A percentile compares a stretch with the other conserved stretches of the same genome.
These are phyloP conservation scores for Penicillium verrucosum DNA, from an alignment of 2,329 filamentous ascomycete genomes.

Conservation along the genomic window DNA sequence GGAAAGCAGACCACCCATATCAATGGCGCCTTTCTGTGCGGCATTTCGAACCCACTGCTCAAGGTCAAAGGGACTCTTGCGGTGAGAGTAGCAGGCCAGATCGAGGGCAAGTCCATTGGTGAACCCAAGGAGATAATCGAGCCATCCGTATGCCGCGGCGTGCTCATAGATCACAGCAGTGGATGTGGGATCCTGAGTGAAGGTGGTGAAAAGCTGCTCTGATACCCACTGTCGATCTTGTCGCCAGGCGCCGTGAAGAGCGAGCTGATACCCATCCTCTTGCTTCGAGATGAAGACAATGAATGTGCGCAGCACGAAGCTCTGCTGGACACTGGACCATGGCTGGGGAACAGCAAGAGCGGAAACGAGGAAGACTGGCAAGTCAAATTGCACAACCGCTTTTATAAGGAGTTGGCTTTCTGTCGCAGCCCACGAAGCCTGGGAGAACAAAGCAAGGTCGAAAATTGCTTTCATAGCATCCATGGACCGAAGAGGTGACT, in stretches of 20 bases:
- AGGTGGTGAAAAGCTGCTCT: slow-evolving; percentile 71
- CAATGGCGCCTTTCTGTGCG: slow-evolving; percentile 58
- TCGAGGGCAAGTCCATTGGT: slow-evolving; percentile 84
- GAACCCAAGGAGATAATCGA: slow-evolving; percentile 73
- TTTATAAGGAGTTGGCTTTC: slow-evolving; percentile 59
- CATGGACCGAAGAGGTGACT: slow-evolving; percentile 83
- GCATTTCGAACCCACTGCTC: slow-evolving; percentile 75
- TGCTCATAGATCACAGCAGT: slow-evolving; percentile 73
- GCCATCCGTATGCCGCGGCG: slow-evolving; percentile 76
- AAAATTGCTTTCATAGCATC: slow-evolving; percentile 72
- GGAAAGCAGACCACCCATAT: slow-evolving; percentile 68
- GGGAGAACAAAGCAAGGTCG: slow-evolving; percentile 58
- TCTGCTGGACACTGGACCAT: slow-evolving; percentile 49
- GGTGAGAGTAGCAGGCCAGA: slow-evolving; percentile 79
- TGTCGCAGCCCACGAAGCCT: slow-evolving; percentile 54
- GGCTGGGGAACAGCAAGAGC: slow-evolving; percentile 49
- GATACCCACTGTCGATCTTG: slow-evolving; percentile 87
- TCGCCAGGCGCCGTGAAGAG: slow-evolving; percentile 86
- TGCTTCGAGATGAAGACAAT: slow-evolving; percentile 78
- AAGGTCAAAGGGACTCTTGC: slow-evolving; percentile 74
- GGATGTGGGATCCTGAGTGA: slow-evolving; percentile 66
- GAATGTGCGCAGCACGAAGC: slow-evolving; percentile 56
- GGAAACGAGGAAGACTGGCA: slow-evolving; percentile 51
- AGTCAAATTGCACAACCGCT: slow-evolving; percentile 55
- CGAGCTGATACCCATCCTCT: slow-evolving; percentile 76